These are phyloP conservation scores for Elsinoe necatrix DNA, from an alignment of 2,329 filamentous ascomycete species.

Conservation along the genomic window DNA sequence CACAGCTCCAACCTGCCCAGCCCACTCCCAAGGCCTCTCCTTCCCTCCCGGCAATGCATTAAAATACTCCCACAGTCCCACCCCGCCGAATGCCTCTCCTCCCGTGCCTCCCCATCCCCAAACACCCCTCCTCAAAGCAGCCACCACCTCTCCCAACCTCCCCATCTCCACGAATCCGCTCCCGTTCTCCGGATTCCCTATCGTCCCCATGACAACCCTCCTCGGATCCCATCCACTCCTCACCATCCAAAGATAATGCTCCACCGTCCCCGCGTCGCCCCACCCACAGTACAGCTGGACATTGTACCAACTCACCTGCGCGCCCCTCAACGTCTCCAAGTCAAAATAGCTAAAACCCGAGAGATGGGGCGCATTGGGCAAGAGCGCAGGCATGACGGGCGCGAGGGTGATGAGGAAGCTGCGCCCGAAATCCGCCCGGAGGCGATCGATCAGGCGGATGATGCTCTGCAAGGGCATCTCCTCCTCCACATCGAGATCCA, in stretches of 20 bases:
- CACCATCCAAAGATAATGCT: constrained; percentile 47
- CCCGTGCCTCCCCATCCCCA: constrained; percentile 34
- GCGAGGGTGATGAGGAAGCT: constrained; percentile 71
- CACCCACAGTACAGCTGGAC: constrained; percentile 90
- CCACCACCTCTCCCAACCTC: constrained; percentile 49
- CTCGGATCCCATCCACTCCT: constrained; percentile 61
- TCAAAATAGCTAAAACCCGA: constrained; percentile 75
- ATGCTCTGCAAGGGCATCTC: constrained; percentile 58
- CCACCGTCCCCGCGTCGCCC: constrained; percentile 53
- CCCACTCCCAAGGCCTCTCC: constrained; percentile 68
- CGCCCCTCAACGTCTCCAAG: constrained; percentile 59
- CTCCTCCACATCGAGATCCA: constrained; percentile 78
- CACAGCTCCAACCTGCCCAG: constrained; percentile 38
- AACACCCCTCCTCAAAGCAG: constrained; percentile 47
- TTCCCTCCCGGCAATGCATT: constrained; percentile 62
- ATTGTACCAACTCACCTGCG: constrained; percentile 76
- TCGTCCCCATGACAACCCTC: constrained; percentile 69
- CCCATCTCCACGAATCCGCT: constrained; percentile 52
- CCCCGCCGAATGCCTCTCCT: constrained; percentile 59
- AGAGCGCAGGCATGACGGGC: constrained; percentile 68
- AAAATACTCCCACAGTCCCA: constrained; percentile 96
- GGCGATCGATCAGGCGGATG: constrained; percentile 41
- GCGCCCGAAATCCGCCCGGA: constrained; percentile 56
- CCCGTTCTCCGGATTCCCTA: constrained; percentile 72
- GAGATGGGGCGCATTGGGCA: constrained; percentile 51